Evolutionary conservation across 106 monocot species (phyloP).

Genomic region (Iris macrosiphon): DNA sequence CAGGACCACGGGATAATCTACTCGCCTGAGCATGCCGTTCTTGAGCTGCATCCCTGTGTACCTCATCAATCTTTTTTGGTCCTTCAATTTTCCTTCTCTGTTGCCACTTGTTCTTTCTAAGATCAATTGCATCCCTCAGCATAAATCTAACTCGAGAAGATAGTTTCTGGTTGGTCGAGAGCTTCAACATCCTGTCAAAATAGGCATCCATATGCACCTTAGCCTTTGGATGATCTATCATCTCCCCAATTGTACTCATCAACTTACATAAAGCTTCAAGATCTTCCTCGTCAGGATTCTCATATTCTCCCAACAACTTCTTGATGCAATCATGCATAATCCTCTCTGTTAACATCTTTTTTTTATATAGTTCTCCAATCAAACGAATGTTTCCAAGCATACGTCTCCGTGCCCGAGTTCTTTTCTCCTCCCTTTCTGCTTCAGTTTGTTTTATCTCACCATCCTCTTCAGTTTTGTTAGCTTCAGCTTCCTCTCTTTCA

Average conservation of each 20-base stretch:
- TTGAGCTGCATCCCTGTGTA: slow-evolving; percentile 83
- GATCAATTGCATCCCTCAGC: slow-evolving; percentile 74
- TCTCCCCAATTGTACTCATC: slow-evolving; percentile 84
- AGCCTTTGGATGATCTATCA: slow-evolving; percentile 70
- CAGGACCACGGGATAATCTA: slow-evolving; percentile 52
- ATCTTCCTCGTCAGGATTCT: slow-evolving; percentile 81
- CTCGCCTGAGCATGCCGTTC: slow-evolving; percentile 74
- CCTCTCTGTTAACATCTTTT: slow-evolving; percentile 84
- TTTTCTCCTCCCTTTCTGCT: slow-evolving; percentile 59
- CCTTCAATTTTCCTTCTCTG: slow-evolving; percentile 79
- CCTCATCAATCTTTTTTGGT: slow-evolving; percentile 90
- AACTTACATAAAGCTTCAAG: slow-evolving; percentile 90
- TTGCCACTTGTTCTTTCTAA: slow-evolving; percentile 80
- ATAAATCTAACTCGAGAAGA: slow-evolving; percentile 75
- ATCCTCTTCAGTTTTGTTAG: slow-evolving; percentile 53
- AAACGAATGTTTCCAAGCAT: slow-evolving; percentile 92
- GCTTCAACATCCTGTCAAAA: slow-evolving; percentile 50
- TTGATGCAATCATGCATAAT: slow-evolving; percentile 98
- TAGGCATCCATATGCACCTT: slow-evolving; percentile 79
- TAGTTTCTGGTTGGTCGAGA: slow-evolving; percentile 54
- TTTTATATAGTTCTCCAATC: slow-evolving; percentile 91
- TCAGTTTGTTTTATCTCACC: slow-evolving; percentile 52
- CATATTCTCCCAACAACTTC: slow-evolving; percentile 52
- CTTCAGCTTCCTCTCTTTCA: slow-evolving; percentile 63
- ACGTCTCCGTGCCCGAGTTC: slow-evolving; percentile 49